phyloP scores from a whole-genome alignment of 2,329 filamentous ascomycete species.

The Macrophomina tecta region DNA sequence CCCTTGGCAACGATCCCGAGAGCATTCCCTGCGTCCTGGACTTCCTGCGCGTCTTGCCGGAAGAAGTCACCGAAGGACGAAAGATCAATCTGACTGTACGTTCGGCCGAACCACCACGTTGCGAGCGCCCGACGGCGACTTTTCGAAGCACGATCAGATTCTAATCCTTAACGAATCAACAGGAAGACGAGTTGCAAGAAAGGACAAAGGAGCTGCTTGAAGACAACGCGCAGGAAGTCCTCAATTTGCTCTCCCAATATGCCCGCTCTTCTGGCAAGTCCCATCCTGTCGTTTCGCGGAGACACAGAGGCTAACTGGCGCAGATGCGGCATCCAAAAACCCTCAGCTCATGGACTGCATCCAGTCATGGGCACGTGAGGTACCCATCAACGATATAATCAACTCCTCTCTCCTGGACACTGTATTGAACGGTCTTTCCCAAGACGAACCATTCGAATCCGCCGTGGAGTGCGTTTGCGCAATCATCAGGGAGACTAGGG shows the following conservation, averaged over 20 bases:
- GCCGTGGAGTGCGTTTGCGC: constrained; percentile 92
- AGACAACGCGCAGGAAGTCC: constrained; percentile 87
- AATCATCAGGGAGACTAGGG: constrained; percentile 88
- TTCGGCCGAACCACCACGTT: constrained; percentile 63
- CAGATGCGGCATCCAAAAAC: constrained; percentile 79
- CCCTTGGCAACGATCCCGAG: constrained; percentile 76
- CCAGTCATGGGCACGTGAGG: constrained; percentile 94
- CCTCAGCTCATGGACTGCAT: constrained; percentile 93
- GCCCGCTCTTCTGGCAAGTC: constrained; percentile 84
- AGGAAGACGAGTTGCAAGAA: constrained; percentile 92
- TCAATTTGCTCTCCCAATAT: constrained; percentile 87
- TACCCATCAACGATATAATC: constrained; percentile 81
- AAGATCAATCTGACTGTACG: constrained; percentile 99
- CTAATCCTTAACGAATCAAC: constrained; percentile 50
- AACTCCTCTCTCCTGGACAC: constrained; percentile 83
- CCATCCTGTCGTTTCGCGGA: constrained; percentile 1
- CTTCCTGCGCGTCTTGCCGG: constrained; percentile 93
- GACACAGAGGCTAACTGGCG: neutral
- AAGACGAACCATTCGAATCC: constrained; percentile 80
- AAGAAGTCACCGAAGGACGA: constrained; percentile 98
- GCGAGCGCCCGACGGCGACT: constrained; percentile 45
- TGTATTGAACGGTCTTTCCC: constrained; percentile 76
- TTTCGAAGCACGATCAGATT: constrained; percentile 44
- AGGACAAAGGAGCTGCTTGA: constrained; percentile 89
- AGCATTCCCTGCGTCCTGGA: constrained; percentile 90